phyloP scores from a whole-genome alignment of 352 stramenopile genomes.

The Phytophthora crassamura region DNA sequence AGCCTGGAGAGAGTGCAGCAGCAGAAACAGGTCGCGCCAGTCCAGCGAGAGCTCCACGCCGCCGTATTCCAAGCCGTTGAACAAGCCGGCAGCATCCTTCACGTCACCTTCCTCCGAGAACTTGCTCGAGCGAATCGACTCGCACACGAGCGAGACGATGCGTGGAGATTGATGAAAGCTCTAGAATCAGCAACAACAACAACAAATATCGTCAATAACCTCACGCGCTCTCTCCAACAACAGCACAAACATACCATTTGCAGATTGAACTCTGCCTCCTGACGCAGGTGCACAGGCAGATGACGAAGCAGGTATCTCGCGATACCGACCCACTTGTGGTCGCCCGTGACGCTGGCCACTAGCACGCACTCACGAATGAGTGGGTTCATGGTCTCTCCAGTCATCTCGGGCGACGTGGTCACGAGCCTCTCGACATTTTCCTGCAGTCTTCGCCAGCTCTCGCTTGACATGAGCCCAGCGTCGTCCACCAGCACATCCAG shows the following conservation, averaged over 20 bases:
- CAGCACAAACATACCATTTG: constrained; percentile 62
- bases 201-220: constrained; percentile 3
- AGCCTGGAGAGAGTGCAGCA: constrained; percentile 77
- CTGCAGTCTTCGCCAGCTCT: constrained; percentile 51
- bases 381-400: constrained; percentile 64
- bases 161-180: constrained; percentile 65
- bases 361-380: constrained; percentile 70
- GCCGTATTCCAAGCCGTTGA: constrained; percentile 6
- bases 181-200: constrained; percentile 26
- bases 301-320: constrained; percentile 57
- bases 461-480: constrained; percentile 43
- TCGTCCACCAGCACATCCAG: constrained; percentile 68
- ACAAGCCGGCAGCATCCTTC: constrained; percentile 12
- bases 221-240: background rate
- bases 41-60: constrained; percentile 36
- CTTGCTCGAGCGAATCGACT: constrained; percentile 49
- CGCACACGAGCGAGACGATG: constrained; percentile 52
- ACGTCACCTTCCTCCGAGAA: constrained; percentile 10
- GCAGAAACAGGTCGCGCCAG: constrained; percentile 67
- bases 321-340: constrained; percentile 60
- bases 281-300: constrained; percentile 58
- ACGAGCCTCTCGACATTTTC: constrained; percentile 60
- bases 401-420: constrained; percentile 35
- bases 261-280: constrained; percentile 81
- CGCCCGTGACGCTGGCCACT: constrained; percentile 51